Evolutionary conservation across 306 rosid genomes (phyloP).

Genomic region (Ammopiptanthus mongolicus): DNA sequence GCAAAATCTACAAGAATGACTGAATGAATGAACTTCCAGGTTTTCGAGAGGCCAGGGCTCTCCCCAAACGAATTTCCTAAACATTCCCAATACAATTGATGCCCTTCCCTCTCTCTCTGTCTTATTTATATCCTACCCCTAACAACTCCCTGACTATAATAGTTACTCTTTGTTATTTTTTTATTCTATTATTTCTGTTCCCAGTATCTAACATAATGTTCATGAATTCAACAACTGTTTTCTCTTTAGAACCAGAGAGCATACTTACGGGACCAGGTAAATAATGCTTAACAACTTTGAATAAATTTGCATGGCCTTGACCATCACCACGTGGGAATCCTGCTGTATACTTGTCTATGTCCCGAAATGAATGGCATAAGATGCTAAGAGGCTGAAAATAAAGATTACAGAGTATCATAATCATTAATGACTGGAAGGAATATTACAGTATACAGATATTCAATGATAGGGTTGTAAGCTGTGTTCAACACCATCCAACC

Average conservation of each 20-base stretch:
- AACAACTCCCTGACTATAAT: no score
- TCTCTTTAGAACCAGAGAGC: constrained; percentile 17
- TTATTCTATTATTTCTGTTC: no score
- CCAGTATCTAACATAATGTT: no score
- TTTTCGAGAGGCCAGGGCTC: no score
- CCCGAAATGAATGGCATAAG: constrained; percentile 88
- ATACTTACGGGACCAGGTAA: constrained; percentile 97
- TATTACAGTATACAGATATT: neutral
- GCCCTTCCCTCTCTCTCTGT: no score
- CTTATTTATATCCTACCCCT: no score
- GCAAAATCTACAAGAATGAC: no score
- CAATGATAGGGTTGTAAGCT: neutral
- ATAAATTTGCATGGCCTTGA: constrained; percentile 77
- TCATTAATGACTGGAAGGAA: neutral
- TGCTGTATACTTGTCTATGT: constrained; percentile 74
- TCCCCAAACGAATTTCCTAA: no score
- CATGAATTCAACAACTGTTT: neutral
- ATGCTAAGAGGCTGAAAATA: constrained; percentile 85
- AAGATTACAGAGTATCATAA: neutral
- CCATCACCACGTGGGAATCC: constrained; percentile 91
- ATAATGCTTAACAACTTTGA: constrained; percentile 77
- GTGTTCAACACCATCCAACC: neutral
- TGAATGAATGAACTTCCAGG: no score
- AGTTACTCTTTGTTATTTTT: no score
- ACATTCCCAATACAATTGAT: no score